A percentile compares a stretch with the other conserved stretches of the same genome.
phyloP scores from a whole-genome alignment of 257 asterid species.

The Apocynum venetum region DNA sequence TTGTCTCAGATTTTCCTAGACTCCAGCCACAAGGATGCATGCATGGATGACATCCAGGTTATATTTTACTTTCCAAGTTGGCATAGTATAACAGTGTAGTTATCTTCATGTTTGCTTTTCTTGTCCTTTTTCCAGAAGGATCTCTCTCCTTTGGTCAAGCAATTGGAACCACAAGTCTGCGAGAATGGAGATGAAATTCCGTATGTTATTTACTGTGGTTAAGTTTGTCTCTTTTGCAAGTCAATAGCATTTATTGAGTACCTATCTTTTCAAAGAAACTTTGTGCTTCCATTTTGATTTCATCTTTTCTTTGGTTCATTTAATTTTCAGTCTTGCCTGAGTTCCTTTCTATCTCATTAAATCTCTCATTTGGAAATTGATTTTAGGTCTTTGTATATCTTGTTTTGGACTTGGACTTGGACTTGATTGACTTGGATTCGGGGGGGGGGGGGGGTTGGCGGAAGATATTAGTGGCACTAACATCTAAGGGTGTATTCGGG shows the following conservation, averaged over 20 bases:
- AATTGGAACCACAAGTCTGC: constrained; percentile 52
- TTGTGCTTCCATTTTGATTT: background rate
- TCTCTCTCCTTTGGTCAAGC: constrained; percentile 88
- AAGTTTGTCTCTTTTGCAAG: constrained; percentile 5
- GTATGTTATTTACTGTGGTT: constrained; percentile 41
- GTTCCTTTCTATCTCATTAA: background rate
- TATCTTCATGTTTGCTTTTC: constrained; percentile 14
- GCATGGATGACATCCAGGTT: constrained; percentile 87
- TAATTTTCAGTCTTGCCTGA: background rate
- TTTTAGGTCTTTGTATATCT: background rate
- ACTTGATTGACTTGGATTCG: background rate
- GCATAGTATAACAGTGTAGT: constrained; percentile 11
- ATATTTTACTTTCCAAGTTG: constrained; percentile 15
- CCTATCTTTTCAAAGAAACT: background rate
- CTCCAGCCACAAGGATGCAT: constrained; percentile 48
- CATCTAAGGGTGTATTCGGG: background rate
- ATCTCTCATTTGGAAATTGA: background rate
- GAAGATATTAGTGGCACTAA: background rate
- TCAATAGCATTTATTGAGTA: constrained; percentile 4
- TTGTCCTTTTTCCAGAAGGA: constrained; percentile 46
- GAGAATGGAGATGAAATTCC: constrained; percentile 59
- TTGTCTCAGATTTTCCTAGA: constrained; percentile 61
- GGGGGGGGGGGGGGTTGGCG: too few species aligned
- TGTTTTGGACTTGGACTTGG: background rate
- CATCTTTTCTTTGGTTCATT: background rate